Base-by-base conservation (phyloP, 2,329 filamentous ascomycete species). In the Fusarium pseudocircinatum region DNA sequence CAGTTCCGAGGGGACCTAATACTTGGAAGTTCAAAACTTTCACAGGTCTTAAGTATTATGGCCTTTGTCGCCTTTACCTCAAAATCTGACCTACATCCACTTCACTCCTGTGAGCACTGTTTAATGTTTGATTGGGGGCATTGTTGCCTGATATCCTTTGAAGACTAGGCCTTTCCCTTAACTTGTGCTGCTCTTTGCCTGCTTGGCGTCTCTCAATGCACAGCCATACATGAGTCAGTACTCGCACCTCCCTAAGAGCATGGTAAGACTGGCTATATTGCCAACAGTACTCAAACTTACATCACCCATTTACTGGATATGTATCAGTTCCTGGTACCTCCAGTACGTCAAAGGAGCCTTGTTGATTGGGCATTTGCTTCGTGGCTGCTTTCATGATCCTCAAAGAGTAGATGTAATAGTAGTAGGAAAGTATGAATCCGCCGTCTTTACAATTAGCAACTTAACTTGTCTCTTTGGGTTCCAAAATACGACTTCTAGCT, bases 141-240 rank as follows among this genome's bases (percentile, higher is more conserved):
- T n/a, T 16, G 4, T n/a, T n/a, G 6, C 12, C 20, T 22, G 28
- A 28, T 28, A 28, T 28, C 28, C 7, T 28, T 28, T 28, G 28
- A 28, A 28, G 28, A 7, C 6, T 28, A 28, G 28, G 28, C 12
- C 12, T 20, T 26, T 26, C 5, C 12, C 16, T 14, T 26, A 16
- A 4, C 16, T 26, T 26, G 4, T 8, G 24, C 22, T 46, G 11
- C 13, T 28, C 8, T 46, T 47, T 47, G 20, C 20, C n/a, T n/a
- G n/a, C n/a, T n/a, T n/a, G n/a, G n/a, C n/a, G n/a, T n/a, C n/a
- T n/a, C n/a, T 47, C 7, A 8, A 16, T 30, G 14, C 20, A 22
- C 0, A 12, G 20, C 7, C 20, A 30, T n/a, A 7, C 14, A 28
- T 6, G 4, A 10, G 12, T 12, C 3, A 30, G 4, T 22, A n/a